Evolutionary conservation across 1,284 basidiomycete species (phyloP), one percentile per base, ranked within the genome.

Genomic region (Austroboletus rostrupii): DNA sequence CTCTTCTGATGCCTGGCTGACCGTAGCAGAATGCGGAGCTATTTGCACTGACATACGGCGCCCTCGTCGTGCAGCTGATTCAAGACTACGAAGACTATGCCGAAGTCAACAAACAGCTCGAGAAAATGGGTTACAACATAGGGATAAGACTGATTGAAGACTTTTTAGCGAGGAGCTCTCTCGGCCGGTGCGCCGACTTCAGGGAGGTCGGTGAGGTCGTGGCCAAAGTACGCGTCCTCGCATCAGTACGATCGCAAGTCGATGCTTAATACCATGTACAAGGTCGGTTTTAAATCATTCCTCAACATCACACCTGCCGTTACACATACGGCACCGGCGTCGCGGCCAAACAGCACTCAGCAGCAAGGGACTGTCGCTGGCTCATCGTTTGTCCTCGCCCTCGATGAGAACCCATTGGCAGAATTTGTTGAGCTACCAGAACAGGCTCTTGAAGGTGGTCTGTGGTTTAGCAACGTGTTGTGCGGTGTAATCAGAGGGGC

Each of bases 211-310:
- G 92, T 8, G 94, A 98, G 71, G 91, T 95, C 49, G 80, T 97
- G 12, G 80, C 92, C 10, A 96, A 97, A 79, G 93, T 90, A 49
- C 49, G 72, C 58, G 26, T 17, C 14, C 29, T 28, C 31, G 20
- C 17, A n/a, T 12, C 17, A 7, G 11, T 9, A 17, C 17, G 11
- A 19, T 26, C 23, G 23, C 10, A 37, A 7, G 36, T 14, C 36
- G 19, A 10, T 37, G 46, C 46, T 50, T 23, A 20, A 12, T n/a
- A 37, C 37, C 16, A 13, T 28, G 10, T 3, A 10, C 39, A 59
- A 96, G 91, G 90, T 99, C 58, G 97, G 94, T n/a, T 99, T 99
- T 79, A 97, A 97, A 71, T 88, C 93, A 13, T 99, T 99, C 70
- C 75, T 99, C 49, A 97, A 97, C 67, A 90, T 98, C 58, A 87